These are phyloP conservation scores for Allium sativum DNA, from an alignment of 106 monocot genomes.

Conservation along the genomic window DNA sequence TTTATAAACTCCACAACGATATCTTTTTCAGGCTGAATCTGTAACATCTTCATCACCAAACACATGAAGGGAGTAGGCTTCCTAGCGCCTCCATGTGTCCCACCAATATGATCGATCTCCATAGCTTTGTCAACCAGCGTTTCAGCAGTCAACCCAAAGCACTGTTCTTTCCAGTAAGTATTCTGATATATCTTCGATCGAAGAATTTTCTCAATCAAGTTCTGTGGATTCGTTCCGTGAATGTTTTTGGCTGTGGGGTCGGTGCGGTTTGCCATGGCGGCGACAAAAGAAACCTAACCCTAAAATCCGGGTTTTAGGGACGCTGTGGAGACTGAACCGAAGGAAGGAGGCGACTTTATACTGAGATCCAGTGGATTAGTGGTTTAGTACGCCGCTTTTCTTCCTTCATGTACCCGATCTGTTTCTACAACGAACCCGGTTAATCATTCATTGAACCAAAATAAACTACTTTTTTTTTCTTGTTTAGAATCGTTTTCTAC, in stretches of 20 bases:
- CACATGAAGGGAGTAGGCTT: constrained; percentile 91
- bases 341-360: no score
- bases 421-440: no score
- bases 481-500: no score
- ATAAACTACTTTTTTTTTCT: no score
- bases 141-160: constrained; percentile 96
- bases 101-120: constrained; percentile 94
- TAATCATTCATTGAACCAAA: no score
- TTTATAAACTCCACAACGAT: constrained; percentile 98
- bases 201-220: constrained; percentile 92
- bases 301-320: background rate
- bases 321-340: no score
- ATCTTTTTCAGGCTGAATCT: constrained; percentile 99
- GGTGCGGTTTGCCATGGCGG: constrained; percentile 82
- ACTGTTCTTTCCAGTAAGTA: constrained; percentile 98
- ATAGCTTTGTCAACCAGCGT: constrained; percentile 99
- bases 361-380: no score
- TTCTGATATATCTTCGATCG: constrained; percentile 88
- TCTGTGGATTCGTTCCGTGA: constrained; percentile 98
- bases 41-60: constrained; percentile 93
- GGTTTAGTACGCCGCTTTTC: no score
- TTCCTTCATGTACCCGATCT: no score
- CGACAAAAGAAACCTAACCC: background rate
- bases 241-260: constrained; percentile 86
- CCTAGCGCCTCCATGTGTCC: constrained; percentile 78